phyloP scores from a whole-genome alignment of 1,284 basidiomycete species.

The Tilletia horrida region DNA sequence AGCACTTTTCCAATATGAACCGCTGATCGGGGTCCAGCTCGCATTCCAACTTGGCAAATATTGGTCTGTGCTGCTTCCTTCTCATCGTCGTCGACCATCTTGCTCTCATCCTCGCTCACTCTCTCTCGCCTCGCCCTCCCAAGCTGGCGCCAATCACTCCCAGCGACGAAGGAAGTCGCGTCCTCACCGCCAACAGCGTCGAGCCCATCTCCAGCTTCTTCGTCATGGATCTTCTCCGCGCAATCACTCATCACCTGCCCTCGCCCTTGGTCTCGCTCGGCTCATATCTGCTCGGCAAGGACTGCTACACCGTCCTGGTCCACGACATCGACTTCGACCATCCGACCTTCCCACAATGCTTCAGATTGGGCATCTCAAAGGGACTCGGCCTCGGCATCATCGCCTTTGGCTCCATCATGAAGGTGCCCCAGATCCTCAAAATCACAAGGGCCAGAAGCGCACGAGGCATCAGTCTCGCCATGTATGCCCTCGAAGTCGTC shows the following conservation, averaged over 20 bases:
- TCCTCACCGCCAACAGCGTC: not conserved
- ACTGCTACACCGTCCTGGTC: slow-evolving; percentile 86
- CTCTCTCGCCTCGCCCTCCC: too few species aligned
- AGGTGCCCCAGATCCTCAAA: slow-evolving; percentile 76
- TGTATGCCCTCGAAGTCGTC: slow-evolving; percentile 65
- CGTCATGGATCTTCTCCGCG: slow-evolving; percentile 15
- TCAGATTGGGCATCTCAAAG: slow-evolving; percentile 88
- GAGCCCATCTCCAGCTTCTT: not conserved
- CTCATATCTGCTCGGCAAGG: slow-evolving; percentile 23
- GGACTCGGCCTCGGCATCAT: slow-evolving; percentile 89
- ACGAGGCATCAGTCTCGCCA: slow-evolving; percentile 68
- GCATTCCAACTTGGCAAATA: too few species aligned
- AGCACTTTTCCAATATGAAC: too few species aligned
- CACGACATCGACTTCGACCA: slow-evolving; percentile 83
- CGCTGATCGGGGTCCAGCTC: too few species aligned
- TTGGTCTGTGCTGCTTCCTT: too few species aligned
- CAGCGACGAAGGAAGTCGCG: not conserved
- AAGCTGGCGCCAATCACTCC: slow-evolving; percentile 7
- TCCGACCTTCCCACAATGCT: slow-evolving; percentile 61
- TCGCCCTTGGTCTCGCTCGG: slow-evolving; percentile 4
- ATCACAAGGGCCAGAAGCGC: slow-evolving; percentile 66
- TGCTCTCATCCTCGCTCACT: too few species aligned
- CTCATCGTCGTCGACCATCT: too few species aligned
- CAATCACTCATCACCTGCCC: slow-evolving; percentile 9
- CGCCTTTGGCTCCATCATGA: slow-evolving; percentile 87